Base-by-base conservation (phyloP, 345 rosid genomes). In the Cardamine occulta region DNA sequence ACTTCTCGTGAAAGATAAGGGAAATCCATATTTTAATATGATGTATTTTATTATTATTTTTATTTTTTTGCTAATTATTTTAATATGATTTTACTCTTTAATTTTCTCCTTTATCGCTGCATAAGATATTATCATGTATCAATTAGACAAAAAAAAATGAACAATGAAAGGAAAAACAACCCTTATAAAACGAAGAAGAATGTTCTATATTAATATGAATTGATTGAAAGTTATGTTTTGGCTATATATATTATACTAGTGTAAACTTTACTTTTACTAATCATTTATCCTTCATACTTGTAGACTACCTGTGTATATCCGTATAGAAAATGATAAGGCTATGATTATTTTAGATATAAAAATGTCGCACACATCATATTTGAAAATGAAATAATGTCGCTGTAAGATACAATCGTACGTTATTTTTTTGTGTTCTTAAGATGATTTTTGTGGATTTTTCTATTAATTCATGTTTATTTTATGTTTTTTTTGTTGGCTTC, bases 1-100 rank as follows among this genome's bases (percentile, higher is more conserved):
- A 55, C 80, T 70, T 77, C 60, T 63, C 66, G 26, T 63, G 1
- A 55, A 63, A 49, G 72, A 18, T 45, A 71, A 54, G 24, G 40
- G 9, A 54, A 0, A 62, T 31, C 8, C 15, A 42, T 59, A 57
- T 68, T 59, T 68, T 29, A 37, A 37, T 26, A 8, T 1, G 26
- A 3, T 48, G n/a, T n/a, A n/a, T n/a, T n/a, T n/a, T n/a, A n/a
- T n/a, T n/a, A n/a, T n/a, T n/a, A n/a, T n/a, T n/a, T n/a, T n/a
- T n/a, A n/a, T n/a, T n/a, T n/a, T n/a, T n/a, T n/a, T n/a, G n/a
- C n/a, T n/a, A n/a, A n/a, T n/a, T 59, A 57, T 68, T 59, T 68
- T 29, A 37, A 37, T 26, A 8, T 1, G 26, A 3, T 48, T 66
- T 47, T 4, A 6, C 4, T 66, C 4, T 48, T 49, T 21, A 4